Evolutionary conservation across 208 protist species (phyloP), one percentile per base, ranked within the genome.

Genomic region (Trypanosoma melophagium): DNA sequence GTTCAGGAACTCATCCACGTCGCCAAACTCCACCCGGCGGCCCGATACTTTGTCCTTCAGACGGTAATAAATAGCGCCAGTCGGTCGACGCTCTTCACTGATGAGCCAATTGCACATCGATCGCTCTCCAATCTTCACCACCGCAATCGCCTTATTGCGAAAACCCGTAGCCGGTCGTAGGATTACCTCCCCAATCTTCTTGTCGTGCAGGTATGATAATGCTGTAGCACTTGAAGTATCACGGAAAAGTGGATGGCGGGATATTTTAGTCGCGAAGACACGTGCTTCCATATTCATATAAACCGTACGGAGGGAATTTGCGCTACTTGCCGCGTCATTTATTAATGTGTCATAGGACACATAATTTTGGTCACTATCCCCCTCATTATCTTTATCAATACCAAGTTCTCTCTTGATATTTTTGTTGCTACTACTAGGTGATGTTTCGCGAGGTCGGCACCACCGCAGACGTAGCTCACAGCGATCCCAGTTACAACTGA

Each of bases 121-220:
- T 47, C 65, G 66, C 16, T 70, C 51, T 22, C 89, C 86, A 5
- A 92, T 77, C 68, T 95, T 95, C 22, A 95, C 84, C 28, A 87
- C 84, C 47, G 80, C 90, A 60, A 87, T 74, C 12, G 80, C 81
- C 14, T 76, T 76, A 49, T 81, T 81, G 56, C 77, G 67, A 10
- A 58, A 57, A 9, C 69, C 55, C 13, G 54, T 66, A 16, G 74
- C 66, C n/a, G 83, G 83, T 4, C 90, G 87, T 49, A 95, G 70
- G 31, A 95, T 70, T 13, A 84, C 69, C 73, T 95, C 86, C 14
- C 90, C 90, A 58, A 95, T 90, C 25, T 90, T 76, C 66, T 90
- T 91, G 60, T 89, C 84, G 28, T 78, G 83, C 47, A 95, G 79
- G 67, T 86, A 80, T 56, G 81, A 73, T 17, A 72, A 56, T 25